These are phyloP conservation scores for Alternaria arborescens DNA, from an alignment of 2,329 filamentous ascomycete genomes.

Conservation along the genomic window DNA sequence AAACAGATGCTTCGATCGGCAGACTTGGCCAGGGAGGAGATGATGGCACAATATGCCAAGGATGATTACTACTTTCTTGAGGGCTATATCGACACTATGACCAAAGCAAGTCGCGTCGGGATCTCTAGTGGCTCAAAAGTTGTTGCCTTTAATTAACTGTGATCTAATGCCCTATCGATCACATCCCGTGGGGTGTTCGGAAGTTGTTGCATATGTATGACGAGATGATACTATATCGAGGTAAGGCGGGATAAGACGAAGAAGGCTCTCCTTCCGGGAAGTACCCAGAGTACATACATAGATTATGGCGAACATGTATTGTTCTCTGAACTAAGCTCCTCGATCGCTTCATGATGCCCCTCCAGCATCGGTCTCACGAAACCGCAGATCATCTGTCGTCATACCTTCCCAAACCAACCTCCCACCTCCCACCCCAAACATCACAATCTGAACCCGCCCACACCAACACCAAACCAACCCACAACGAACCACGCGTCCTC, in stretches of 20 bases:
- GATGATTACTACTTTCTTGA: conserved; percentile 6
- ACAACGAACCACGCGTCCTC: conserved; percentile 3
- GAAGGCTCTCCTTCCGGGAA: neutral
- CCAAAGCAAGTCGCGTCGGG: neutral
- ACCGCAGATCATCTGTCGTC: conserved; percentile 13
- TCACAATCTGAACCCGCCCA: neutral
- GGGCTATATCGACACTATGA: neutral
- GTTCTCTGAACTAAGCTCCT: neutral
- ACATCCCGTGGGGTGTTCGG: neutral
- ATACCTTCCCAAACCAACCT: conserved; percentile 2
- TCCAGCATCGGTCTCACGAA: neutral
- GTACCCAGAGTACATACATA: neutral
- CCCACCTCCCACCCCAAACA: neutral
- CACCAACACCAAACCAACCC: neutral
- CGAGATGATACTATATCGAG: no score
- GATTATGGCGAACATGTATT: no score
- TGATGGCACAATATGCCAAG: conserved; percentile 1
- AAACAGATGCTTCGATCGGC: neutral
- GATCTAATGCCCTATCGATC: no score
- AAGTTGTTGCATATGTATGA: neutral
- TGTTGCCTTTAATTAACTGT: neutral
- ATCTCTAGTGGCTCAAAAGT: neutral
- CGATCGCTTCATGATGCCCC: neutral
- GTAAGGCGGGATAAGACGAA: neutral
- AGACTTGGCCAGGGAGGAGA: neutral